Conservation (phyloP, 116 monocot genomes). For the Phalaenopsis hybrid region DNA sequence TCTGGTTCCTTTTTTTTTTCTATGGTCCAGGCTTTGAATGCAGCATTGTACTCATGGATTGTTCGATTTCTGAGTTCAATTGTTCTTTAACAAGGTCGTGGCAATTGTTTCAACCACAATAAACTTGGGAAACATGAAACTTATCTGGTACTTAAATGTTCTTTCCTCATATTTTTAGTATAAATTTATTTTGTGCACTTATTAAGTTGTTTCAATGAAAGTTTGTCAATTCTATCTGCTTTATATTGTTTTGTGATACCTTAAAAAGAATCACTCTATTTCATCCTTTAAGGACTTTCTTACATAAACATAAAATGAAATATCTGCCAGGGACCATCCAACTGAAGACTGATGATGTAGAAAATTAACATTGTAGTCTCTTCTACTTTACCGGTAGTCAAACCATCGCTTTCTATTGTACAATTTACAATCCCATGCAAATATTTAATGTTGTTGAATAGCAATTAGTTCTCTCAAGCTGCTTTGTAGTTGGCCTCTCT, state of each 20-base stretch:
- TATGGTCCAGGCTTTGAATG: background rate
- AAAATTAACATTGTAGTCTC: background rate
- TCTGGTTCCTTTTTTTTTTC: background rate
- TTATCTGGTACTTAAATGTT: background rate
- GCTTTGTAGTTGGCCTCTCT: background rate
- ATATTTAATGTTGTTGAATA: background rate
- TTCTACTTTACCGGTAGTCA: background rate
- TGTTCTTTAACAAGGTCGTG: background rate
- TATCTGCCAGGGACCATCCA: background rate
- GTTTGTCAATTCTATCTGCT: background rate
- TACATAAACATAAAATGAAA: background rate
- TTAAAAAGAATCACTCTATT: background rate
- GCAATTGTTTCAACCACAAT: background rate
- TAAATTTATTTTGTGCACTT: background rate
- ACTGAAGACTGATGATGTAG: background rate
- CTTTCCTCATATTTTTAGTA: background rate
- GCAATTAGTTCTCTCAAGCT: background rate
- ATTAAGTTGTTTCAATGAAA: background rate
- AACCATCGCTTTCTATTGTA: no score
- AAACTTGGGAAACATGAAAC: slow-evolving; percentile 1
- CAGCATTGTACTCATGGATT: background rate
- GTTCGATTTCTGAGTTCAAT: background rate
- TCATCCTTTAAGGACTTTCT: background rate
- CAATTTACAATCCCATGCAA: no score
- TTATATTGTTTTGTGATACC: background rate